A percentile compares a stretch with the other conserved stretches of the same genome.
Evolutionary conservation across 2,329 filamentous ascomycete species (phyloP).

Genomic region (Tolypocladium endophyticum): DNA sequence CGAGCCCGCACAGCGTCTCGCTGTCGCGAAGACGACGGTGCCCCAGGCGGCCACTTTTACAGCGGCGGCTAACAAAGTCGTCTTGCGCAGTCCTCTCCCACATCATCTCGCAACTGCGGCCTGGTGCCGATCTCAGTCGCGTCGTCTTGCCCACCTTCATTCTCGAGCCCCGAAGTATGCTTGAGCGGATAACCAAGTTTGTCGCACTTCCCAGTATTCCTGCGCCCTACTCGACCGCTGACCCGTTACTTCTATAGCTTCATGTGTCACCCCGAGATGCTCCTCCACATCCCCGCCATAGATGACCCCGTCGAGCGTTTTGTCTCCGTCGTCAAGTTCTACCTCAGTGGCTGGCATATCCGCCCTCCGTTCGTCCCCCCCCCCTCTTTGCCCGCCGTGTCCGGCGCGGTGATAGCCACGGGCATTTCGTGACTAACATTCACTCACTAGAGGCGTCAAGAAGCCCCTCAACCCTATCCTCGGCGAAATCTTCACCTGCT

Average conservation of each 20-base stretch:
- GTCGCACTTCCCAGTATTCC: conserved; percentile 16
- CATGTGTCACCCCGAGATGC: conserved; percentile 97
- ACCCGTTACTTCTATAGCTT: conserved; percentile 49
- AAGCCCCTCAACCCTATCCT: conserved; percentile 96
- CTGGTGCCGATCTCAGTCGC: conserved; percentile 87
- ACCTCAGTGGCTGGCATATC: conserved; percentile 97
- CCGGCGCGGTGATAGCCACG: too few species aligned
- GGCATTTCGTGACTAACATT: not conserved
- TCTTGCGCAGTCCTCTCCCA: conserved; percentile 67
- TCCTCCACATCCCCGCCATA: conserved; percentile 76
- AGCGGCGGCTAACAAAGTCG: not conserved
- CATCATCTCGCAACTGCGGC: conserved; percentile 93
- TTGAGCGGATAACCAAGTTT: conserved; percentile 97
- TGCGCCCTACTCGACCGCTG: conserved; percentile 4
- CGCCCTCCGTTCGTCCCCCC: conserved; percentile 68
- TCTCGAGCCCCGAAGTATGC: conserved; percentile 92
- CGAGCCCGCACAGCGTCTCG: not conserved
- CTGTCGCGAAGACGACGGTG: conserved; percentile 1
- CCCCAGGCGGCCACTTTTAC: conserved; percentile 1
- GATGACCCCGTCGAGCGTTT: conserved; percentile 87
- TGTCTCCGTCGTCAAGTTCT: conserved; percentile 93
- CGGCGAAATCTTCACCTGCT: conserved; percentile 88
- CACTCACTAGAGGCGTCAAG: conserved; percentile 69
- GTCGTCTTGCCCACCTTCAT: conserved; percentile 97
- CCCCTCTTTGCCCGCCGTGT: not conserved